Evolutionary conservation across 2,329 filamentous ascomycete genomes (phyloP), one percentile per base, ranked within the genome.

Genomic region (Emergomyces pasteurianus): DNA sequence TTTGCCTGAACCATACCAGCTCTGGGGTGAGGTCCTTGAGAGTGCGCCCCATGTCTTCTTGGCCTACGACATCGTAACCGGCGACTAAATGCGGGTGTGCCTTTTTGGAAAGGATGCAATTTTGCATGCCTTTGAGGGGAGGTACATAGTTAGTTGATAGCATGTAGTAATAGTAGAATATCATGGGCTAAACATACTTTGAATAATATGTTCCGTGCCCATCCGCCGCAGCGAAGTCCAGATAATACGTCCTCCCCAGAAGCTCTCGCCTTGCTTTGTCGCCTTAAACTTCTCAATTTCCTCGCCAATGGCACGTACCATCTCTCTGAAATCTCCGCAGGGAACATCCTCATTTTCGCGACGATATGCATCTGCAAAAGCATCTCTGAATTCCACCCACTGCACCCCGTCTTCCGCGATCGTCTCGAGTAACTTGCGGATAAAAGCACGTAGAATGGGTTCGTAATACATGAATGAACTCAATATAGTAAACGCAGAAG

Each of bases 1-100:
- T 84, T 73, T 94, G 92, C 64, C 86, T 86, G 80, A 97, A 96
- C 90, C 90, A 96, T 74, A 96, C 92, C 0, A 97, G 78, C 69
- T 95, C 85, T 0, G 92, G 90, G 0, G 92, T 81, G 2, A 95
- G 77, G 65, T 94, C 88, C 31, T 82, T 80, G 28, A 96, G 82
- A 0, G 90, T 81, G 16, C 89, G 83, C 0, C 91, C 92, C 1
- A 81, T 72, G 70, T 95, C 89, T 77, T 96, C 92, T 73, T 92
- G 88, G 0, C 90, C 92, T 4, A 96, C 92, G 8, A 96, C 77
- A 73, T 97, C 92, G 74, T 90, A 96, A 10, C 92, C 92, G 6
- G 61, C 61, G 31, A 65, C 60, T 31, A 64, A 55, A 38, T 65
- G 43, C 12, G 64, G 64, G 43, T 65, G 58, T 18, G 58, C 81